Evolutionary conservation across 2,329 filamentous ascomycete species (phyloP).

Genomic region (Stemphylium vesicarium): DNA sequence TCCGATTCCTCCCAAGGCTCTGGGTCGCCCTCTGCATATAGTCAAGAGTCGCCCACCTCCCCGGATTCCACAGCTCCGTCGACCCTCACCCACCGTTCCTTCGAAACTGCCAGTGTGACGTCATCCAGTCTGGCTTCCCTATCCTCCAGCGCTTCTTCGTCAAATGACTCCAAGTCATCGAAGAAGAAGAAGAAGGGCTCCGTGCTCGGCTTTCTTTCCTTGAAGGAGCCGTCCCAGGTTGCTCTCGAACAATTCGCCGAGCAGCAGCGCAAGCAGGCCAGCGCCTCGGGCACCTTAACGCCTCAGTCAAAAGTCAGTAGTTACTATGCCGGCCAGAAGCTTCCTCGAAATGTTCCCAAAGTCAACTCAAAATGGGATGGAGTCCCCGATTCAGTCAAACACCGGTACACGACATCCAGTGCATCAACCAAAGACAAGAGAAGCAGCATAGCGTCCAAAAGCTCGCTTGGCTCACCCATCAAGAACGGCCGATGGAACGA

Average conservation of each 20-base stretch:
- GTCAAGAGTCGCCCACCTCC: constrained; percentile 13
- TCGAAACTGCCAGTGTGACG: constrained; percentile 29
- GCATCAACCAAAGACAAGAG: constrained; percentile 24
- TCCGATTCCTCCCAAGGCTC: constrained; percentile 8
- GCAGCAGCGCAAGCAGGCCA: constrained; percentile 51
- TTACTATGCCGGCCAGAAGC: constrained; percentile 49
- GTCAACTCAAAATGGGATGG: constrained; percentile 64
- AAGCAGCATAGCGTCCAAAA: constrained; percentile 25
- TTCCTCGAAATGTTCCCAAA: constrained; percentile 58
- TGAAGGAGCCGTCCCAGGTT: constrained; percentile 57
- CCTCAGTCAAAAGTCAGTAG: constrained; percentile 19
- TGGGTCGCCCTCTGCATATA: constrained; percentile 8
- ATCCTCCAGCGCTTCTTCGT: constrained; percentile 30
- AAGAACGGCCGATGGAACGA: constrained; percentile 16
- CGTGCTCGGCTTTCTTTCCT: constrained; percentile 54
- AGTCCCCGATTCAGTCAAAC: constrained; percentile 52
- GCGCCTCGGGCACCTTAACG: constrained; percentile 26
- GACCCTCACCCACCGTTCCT: constrained; percentile 16
- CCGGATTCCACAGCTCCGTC: constrained; percentile 16
- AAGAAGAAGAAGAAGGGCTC: constrained; percentile 46
- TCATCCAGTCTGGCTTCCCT: constrained; percentile 45
- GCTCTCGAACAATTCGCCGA: constrained; percentile 56
- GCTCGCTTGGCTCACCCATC: constrained; percentile 17
- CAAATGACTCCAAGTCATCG: constrained; percentile 36
- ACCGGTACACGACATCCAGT: constrained; percentile 19